Evolutionary conservation across 1,284 basidiomycete genomes (phyloP).

Genomic region (Singerocomus inundabilis): DNA sequence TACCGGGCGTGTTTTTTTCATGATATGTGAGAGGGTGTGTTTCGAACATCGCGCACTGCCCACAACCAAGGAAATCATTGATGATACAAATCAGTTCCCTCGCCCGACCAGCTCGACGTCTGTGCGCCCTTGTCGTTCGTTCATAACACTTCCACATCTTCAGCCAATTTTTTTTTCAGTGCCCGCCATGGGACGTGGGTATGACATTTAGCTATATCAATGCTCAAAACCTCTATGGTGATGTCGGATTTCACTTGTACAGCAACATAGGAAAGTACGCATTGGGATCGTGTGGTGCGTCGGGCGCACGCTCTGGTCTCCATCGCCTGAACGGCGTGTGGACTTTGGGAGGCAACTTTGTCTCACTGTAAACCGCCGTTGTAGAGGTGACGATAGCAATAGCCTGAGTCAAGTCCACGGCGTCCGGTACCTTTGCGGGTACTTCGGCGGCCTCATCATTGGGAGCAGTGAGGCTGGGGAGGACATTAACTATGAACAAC

Average conservation of each 20-base stretch:
- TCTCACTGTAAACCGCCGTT: conserved; percentile 61
- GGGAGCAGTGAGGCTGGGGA: conserved; percentile 56
- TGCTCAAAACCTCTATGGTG: conserved; percentile 1
- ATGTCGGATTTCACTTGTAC: conserved; percentile 56
- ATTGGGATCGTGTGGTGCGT: conserved; percentile 74
- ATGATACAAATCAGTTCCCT: too few species aligned
- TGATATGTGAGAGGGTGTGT: too few species aligned
- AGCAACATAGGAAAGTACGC: conserved; percentile 85
- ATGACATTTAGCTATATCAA: conserved; percentile 15
- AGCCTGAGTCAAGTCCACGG: conserved; percentile 65
- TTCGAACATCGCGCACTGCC: background rate
- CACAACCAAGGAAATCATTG: background rate
- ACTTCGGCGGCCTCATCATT: conserved; percentile 47
- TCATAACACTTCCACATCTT: background rate
- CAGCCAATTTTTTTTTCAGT: background rate
- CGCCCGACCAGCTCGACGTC: background rate
- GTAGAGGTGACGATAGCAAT: conserved; percentile 63
- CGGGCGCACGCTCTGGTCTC: conserved; percentile 62
- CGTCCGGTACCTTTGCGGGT: conserved; percentile 43
- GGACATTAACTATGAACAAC: conserved; percentile 10
- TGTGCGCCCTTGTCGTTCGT: background rate
- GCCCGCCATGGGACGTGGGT: conserved; percentile 1
- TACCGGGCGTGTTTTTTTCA: background rate
- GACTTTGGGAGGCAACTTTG: conserved; percentile 70
- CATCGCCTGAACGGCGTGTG: conserved; percentile 67